Conservation (phyloP, 2,329 filamentous ascomycete species). For the Colletotrichum tropicale region DNA sequence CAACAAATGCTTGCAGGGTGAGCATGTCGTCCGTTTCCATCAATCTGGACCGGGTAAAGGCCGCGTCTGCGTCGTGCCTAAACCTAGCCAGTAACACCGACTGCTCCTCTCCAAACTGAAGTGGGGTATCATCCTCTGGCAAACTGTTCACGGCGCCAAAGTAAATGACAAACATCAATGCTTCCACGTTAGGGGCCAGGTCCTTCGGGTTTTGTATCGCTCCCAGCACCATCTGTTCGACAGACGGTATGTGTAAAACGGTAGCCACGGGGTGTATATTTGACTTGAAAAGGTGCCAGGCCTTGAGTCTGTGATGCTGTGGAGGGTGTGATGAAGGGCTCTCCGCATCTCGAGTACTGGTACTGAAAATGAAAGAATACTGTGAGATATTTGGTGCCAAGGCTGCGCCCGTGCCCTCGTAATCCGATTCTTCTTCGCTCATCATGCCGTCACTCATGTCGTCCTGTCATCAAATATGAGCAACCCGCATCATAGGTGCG, state of each 20-base stretch:
- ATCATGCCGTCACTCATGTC: neutral
- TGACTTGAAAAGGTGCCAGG: neutral
- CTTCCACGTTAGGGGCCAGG: neutral
- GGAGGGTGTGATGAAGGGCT: neutral
- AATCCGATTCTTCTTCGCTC: neutral
- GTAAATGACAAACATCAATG: neutral
- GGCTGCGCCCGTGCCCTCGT: neutral
- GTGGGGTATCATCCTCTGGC: neutral
- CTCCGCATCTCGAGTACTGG: neutral
- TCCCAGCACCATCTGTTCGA: neutral
- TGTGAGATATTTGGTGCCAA: neutral
- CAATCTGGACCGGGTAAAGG: neutral
- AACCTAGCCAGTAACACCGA: neutral
- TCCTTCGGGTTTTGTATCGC: neutral
- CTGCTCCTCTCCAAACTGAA: neutral
- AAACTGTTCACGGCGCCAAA: neutral
- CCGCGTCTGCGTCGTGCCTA: neutral
- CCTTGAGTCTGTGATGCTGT: neutral
- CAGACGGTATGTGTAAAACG: neutral
- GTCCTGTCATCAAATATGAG: neutral
- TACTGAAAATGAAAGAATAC: neutral
- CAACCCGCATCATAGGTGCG: neutral
- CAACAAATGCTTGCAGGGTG: neutral
- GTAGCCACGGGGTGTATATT: neutral
- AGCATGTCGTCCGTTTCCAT: neutral